phyloP scores from a whole-genome alignment of 2,329 filamentous ascomycete genomes.

The Penicillium hesseltinei region DNA sequence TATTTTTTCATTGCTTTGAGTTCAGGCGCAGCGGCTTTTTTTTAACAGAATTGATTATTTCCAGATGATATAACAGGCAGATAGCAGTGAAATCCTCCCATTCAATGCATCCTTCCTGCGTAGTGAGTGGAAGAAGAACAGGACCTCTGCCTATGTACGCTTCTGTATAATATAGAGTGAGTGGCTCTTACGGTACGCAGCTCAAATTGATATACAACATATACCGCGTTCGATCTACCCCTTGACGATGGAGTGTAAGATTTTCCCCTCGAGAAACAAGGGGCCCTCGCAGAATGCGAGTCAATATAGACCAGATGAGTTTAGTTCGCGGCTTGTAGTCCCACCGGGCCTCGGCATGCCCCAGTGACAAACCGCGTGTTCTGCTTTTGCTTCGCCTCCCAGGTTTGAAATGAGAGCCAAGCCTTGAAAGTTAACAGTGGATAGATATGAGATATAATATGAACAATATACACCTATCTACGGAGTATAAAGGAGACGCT shows the following conservation, averaged over 20 bases:
- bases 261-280: neutral
- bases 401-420: neutral
- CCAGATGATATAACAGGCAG: neutral
- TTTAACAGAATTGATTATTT: neutral
- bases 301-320: neutral
- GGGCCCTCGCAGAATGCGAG: neutral
- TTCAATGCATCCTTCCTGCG: neutral
- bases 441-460: neutral
- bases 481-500: neutral
- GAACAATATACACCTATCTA: no score
- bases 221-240: neutral
- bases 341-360: slow-evolving; percentile 3
- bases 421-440: neutral
- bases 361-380: slow-evolving; percentile 1
- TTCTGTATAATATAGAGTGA: neutral
- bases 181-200: neutral
- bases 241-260: neutral
- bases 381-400: neutral
- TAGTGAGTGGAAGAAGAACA: neutral
- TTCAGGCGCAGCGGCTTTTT: slow-evolving; percentile 1
- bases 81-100: neutral
- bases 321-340: neutral
- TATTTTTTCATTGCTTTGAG: neutral
- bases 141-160: neutral
- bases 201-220: neutral